phyloP scores from a whole-genome alignment of 2,329 filamentous ascomycete species.

The Cladophialophora bantiana region DNA sequence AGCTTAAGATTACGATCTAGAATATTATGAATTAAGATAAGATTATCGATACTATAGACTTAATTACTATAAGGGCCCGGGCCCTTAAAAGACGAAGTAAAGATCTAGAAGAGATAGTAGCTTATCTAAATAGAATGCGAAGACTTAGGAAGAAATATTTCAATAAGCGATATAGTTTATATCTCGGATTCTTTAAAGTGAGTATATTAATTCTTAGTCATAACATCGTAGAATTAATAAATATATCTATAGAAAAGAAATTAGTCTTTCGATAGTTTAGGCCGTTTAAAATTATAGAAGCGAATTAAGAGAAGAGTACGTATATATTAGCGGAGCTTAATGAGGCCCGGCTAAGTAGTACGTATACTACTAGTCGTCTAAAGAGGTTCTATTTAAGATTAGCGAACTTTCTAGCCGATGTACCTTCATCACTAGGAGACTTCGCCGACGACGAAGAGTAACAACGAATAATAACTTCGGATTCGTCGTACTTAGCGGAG shows the following conservation, averaged over 20 bases:
- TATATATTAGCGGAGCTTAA: conserved; percentile 10
- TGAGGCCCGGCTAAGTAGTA: neutral
- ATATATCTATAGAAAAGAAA: conserved; percentile 10
- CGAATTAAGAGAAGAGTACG: neutral
- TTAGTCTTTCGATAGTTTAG: conserved; percentile 8
- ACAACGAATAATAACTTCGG: no score
- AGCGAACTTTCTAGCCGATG: neutral
- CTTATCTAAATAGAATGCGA: neutral
- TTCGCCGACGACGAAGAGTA: neutral
- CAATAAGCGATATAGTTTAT: conserved; percentile 8
- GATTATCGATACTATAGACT: neutral
- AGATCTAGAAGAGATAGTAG: neutral
- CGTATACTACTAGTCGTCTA: neutral
- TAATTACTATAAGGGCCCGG: neutral
- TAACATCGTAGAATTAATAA: conserved; percentile 3
- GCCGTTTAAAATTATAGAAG: neutral
- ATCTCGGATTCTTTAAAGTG: neutral
- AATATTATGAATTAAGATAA: conserved; percentile 6
- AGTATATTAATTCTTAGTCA: neutral
- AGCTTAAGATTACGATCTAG: conserved; percentile 1
- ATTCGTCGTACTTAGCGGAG: no score
- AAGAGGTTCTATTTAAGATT: neutral
- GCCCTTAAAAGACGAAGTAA: neutral
- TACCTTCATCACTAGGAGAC: neutral
- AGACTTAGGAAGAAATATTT: neutral